A percentile compares a stretch with the other conserved stretches of the same genome.
Evolutionary conservation across 1,284 basidiomycete genomes (phyloP).

Genomic region (Trichosporon sp.): DNA sequence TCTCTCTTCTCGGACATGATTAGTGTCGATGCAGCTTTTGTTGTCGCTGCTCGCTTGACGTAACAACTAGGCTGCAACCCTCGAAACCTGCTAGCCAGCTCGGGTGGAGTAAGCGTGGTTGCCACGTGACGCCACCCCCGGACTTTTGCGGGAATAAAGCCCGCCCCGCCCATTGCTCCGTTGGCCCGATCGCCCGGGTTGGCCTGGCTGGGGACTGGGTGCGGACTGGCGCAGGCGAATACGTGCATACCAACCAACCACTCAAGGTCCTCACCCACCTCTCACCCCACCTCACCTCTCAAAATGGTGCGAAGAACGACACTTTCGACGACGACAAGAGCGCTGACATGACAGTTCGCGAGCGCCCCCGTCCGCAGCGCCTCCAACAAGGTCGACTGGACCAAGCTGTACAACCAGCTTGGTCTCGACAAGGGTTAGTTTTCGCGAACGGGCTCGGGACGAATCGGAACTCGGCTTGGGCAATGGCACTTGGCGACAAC

Average conservation of each 20-base stretch:
- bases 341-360: conserved; percentile 12
- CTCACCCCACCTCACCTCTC: conserved; percentile 7
- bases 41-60: background rate
- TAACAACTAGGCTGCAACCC: background rate
- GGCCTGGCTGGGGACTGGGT: background rate
- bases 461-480: background rate
- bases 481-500: background rate
- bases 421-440: conserved; percentile 81
- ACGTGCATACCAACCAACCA: background rate
- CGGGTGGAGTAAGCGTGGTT: background rate
- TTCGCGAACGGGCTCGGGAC: conserved; percentile 1
- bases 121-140: conserved; percentile 1
- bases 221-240: background rate
- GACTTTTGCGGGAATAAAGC: background rate
- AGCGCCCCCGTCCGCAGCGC: conserved; percentile 18
- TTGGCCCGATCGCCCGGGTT: background rate
- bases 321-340: background rate
- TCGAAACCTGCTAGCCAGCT: background rate
- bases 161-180: background rate
- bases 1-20: conserved; percentile 40
- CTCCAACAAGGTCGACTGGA: conserved; percentile 59
- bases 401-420: conserved; percentile 81
- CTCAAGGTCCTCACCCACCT: background rate
- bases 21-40: background rate
- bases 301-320: conserved; percentile 6